These are phyloP conservation scores for Nannochloris sp. DNA, from an alignment of 139 green algal genomes.

Conservation along the genomic window DNA sequence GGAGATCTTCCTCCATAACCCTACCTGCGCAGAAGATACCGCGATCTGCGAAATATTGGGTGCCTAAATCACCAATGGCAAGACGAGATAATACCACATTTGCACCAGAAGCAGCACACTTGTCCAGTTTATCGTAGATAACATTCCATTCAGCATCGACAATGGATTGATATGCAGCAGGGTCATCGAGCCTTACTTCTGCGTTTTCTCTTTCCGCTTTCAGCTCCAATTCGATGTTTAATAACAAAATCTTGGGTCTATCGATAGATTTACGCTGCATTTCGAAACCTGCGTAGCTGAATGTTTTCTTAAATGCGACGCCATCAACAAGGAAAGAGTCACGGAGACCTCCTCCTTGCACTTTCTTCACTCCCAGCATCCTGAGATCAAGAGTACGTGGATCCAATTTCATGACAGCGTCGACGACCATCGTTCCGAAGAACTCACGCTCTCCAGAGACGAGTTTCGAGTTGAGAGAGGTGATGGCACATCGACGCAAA, in stretches of 20 bases:
- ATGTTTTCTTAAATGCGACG: slow-evolving; percentile 99
- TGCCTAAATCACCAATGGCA: slow-evolving; percentile 92
- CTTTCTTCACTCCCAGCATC: slow-evolving; percentile 96
- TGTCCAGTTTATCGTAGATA: slow-evolving; percentile 97
- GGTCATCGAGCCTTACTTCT: slow-evolving; percentile 89
- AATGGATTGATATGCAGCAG: slow-evolving; percentile 92
- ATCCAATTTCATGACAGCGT: slow-evolving; percentile 84
- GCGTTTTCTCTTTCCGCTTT: slow-evolving; percentile 98
- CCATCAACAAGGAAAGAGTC: slow-evolving; percentile 97
- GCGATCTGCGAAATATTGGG: slow-evolving; percentile 96
- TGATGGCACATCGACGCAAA: slow-evolving; percentile 90
- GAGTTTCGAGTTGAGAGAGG: slow-evolving; percentile 94
- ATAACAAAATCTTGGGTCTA: slow-evolving; percentile 85
- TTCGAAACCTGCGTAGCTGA: slow-evolving; percentile 98
- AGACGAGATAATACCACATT: slow-evolving; percentile 88
- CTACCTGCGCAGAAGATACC: slow-evolving; percentile 96
- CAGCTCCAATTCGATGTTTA: slow-evolving; percentile 99
- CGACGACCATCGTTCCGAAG: slow-evolving; percentile 94
- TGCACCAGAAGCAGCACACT: slow-evolving; percentile 75
- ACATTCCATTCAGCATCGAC: slow-evolving; percentile 99
- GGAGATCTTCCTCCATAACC: slow-evolving; percentile 81
- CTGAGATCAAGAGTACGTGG: slow-evolving; percentile 69
- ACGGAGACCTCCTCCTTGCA: slow-evolving; percentile 82
- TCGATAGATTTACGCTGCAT: slow-evolving; percentile 95
- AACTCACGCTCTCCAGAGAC: slow-evolving; percentile 95